Conservation (phyloP, 2,329 filamentous ascomycete species). For the Bertia moriformis region DNA sequence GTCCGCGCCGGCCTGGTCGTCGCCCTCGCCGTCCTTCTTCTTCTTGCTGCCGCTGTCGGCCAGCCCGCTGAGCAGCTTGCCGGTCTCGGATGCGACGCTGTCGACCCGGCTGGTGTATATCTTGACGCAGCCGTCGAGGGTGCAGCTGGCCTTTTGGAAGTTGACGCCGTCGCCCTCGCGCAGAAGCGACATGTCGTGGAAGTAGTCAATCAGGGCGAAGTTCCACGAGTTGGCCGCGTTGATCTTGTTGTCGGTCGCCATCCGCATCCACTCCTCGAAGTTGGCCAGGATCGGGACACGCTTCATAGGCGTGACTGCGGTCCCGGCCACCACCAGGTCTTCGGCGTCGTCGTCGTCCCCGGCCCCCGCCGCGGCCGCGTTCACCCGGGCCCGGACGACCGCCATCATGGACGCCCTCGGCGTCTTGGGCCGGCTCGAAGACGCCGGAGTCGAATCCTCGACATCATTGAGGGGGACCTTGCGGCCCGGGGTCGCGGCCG, state of each 20-base stretch:
- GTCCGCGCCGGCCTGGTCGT: no score
- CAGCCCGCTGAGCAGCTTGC: conserved; percentile 81
- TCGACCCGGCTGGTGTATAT: conserved; percentile 98
- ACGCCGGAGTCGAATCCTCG: conserved; percentile 40
- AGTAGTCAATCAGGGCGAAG: conserved; percentile 98
- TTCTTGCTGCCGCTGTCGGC: conserved; percentile 74
- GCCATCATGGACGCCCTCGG: conserved; percentile 20
- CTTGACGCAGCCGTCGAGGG: conserved; percentile 93
- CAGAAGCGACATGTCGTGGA: conserved; percentile 94
- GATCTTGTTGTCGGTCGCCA: conserved; percentile 99
- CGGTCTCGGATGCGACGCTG: conserved; percentile 93
- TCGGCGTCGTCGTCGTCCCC: conserved; percentile 38
- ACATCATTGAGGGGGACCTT: conserved; percentile 45
- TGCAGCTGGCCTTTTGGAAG: conserved; percentile 96
- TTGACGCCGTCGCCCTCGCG: conserved; percentile 96
- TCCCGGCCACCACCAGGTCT: conserved; percentile 55
- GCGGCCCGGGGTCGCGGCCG: conserved; percentile 52
- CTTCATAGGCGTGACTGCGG: conserved; percentile 84
- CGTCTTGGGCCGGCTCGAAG: conserved; percentile 35
- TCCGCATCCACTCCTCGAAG: conserved; percentile 99
- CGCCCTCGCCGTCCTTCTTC: conserved; percentile 49
- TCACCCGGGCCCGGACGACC: no score
- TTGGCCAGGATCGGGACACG: conserved; percentile 89
- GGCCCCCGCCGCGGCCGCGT: conserved; percentile 24
- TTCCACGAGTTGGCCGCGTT: no score